Percentiles rank a stretch among this genome's conserved stretches.
These are phyloP conservation scores for Hypoxylon rubiginosum DNA, from an alignment of 2,329 filamentous ascomycete genomes.

Conservation along the genomic window DNA sequence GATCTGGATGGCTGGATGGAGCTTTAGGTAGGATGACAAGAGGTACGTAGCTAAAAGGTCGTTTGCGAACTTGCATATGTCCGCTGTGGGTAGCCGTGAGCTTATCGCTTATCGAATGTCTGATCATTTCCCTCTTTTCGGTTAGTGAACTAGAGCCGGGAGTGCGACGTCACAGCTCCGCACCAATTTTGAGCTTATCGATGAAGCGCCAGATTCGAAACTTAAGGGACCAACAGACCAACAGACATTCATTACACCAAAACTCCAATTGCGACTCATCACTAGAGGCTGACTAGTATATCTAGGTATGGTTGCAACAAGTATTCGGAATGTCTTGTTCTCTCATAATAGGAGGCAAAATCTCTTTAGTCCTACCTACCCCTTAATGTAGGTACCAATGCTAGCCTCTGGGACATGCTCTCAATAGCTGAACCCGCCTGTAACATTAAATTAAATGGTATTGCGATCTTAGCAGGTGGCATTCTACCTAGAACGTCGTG, in stretches of 20 bases:
- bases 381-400: not conserved
- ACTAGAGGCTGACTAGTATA: not conserved
- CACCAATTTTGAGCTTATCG: slow-evolving; percentile 20
- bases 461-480: not conserved
- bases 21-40: not conserved
- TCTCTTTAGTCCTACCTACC: not conserved
- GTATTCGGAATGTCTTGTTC: not conserved
- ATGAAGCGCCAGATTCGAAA: slow-evolving; percentile 10
- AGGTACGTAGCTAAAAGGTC: not conserved
- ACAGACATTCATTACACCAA: not conserved
- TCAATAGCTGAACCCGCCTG: not conserved
- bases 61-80: slow-evolving; percentile 1
- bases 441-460: slow-evolving; percentile 2
- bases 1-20: not conserved
- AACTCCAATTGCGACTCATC: not conserved
- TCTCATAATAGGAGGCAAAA: not conserved
- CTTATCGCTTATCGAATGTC: slow-evolving; percentile 31
- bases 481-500: not conserved
- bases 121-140: slow-evolving; percentile 13
- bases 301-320: not conserved
- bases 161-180: slow-evolving; percentile 38
- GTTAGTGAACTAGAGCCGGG: not conserved
- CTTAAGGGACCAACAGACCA: not conserved
- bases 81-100: slow-evolving; percentile 11
- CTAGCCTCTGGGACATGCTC: not conserved